phyloP scores from a whole-genome alignment of 768 basidiomycete species.

The Strobilomyces dryophilus region DNA sequence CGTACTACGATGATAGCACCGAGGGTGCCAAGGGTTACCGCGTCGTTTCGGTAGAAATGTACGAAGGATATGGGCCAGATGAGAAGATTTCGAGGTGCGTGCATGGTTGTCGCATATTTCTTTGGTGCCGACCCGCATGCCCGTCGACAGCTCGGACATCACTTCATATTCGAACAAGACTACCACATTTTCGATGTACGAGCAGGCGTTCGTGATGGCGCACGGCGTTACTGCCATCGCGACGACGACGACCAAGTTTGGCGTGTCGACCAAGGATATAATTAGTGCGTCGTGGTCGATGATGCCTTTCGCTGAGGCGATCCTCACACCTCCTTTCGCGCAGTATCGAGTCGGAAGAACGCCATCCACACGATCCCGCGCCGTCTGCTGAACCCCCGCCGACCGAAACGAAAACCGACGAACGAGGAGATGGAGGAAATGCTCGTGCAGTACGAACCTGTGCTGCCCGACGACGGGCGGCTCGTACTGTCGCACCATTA shows the following conservation, averaged over 20 bases:
- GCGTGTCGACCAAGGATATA: constrained; percentile 82
- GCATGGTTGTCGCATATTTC: background rate
- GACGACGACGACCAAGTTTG: constrained; percentile 81
- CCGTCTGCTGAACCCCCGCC: constrained; percentile 74
- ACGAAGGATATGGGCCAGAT: constrained; percentile 68
- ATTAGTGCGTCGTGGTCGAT: constrained; percentile 54
- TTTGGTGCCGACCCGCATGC: background rate
- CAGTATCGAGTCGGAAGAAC: constrained; percentile 74
- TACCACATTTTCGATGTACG: constrained; percentile 51
- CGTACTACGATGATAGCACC: constrained; percentile 67
- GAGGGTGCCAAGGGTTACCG: constrained; percentile 61
- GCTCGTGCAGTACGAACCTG: constrained; percentile 79
- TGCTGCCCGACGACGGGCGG: constrained; percentile 66
- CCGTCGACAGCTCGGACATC: constrained; percentile 42
- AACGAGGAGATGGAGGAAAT: constrained; percentile 79
- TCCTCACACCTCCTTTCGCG: background rate
- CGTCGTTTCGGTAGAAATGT: constrained; percentile 82
- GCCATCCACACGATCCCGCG: constrained; percentile 75
- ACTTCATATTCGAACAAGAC: constrained; percentile 53
- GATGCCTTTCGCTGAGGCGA: background rate
- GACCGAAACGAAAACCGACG: constrained; percentile 75
- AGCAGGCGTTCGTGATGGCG: constrained; percentile 70
- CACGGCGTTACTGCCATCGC: constrained; percentile 64
- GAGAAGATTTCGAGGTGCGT: constrained; percentile 70
- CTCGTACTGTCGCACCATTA: constrained; percentile 54